phyloP scores from a whole-genome alignment of 2,329 filamentous ascomycete species.

The Neofusicoccum kwambonambiense region DNA sequence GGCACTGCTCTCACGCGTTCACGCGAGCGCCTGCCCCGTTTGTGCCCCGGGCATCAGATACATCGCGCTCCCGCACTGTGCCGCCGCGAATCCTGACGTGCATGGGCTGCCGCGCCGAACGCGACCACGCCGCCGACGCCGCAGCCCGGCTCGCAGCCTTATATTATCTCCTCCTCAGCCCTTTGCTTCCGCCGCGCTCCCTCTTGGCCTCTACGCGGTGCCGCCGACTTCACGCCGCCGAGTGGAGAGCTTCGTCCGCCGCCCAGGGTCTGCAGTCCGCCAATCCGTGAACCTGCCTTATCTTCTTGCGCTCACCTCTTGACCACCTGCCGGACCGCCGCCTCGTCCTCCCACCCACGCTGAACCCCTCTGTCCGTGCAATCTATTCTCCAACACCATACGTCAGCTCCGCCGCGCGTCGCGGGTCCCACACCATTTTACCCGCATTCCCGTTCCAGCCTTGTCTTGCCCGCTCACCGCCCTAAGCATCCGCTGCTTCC shows the following conservation, averaged over 20 bases:
- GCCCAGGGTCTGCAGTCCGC: background rate
- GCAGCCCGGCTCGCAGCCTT: background rate
- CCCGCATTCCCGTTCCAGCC: background rate
- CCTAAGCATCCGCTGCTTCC: background rate
- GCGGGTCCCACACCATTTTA: background rate
- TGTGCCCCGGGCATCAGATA: background rate
- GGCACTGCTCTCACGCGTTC: background rate
- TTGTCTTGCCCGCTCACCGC: background rate
- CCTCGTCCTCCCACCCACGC: background rate
- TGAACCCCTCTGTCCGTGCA: background rate
- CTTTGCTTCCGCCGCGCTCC: background rate
- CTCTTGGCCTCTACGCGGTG: background rate
- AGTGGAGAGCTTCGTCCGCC: background rate
- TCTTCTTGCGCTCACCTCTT: background rate
- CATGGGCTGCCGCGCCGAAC: background rate
- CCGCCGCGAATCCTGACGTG: background rate
- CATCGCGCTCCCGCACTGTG: background rate
- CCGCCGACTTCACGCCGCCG: background rate
- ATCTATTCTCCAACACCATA: background rate
- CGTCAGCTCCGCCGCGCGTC: conserved; percentile 12
- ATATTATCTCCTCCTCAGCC: background rate
- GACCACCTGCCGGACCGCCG: background rate
- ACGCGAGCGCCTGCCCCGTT: conserved; percentile 10
- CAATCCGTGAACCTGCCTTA: background rate
- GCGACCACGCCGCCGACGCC: background rate